A percentile compares a stretch with the other conserved stretches of the same genome.
phyloP scores from a whole-genome alignment of 768 basidiomycete species.

The Rhodosporidiobolus sp. region DNA sequence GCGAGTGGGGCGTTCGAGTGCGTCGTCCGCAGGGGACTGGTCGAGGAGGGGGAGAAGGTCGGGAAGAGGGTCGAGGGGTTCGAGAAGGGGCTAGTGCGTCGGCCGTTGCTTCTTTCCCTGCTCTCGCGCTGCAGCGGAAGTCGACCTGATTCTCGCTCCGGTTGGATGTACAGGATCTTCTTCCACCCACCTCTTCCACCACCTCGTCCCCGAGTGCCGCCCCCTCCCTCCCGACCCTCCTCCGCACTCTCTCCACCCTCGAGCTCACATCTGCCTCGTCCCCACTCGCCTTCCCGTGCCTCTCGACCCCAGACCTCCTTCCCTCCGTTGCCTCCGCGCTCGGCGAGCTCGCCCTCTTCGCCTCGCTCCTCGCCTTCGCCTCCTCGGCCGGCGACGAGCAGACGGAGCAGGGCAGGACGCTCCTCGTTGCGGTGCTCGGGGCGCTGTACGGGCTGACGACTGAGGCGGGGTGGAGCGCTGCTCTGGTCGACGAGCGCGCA shows the following conservation, averaged over 20 bases:
- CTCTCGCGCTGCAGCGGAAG: background rate
- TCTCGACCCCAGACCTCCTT: background rate
- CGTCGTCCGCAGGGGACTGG: background rate
- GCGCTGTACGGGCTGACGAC: slow-evolving; percentile 18
- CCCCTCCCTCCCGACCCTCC: slow-evolving; percentile 3
- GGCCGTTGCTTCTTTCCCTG: background rate
- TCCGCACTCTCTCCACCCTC: slow-evolving; percentile 13
- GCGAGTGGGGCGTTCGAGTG: slow-evolving; percentile 13
- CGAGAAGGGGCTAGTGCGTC: slow-evolving; percentile 16
- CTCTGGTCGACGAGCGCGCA: background rate
- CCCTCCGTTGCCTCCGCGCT: slow-evolving; percentile 5
- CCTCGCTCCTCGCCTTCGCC: slow-evolving; percentile 5
- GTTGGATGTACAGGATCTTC: slow-evolving; percentile 20
- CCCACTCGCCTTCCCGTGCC: slow-evolving; percentile 3
- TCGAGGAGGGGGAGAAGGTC: background rate
- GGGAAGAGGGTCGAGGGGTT: background rate
- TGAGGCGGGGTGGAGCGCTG: slow-evolving; percentile 6
- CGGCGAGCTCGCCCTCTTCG: slow-evolving; percentile 4
- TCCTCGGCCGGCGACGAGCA: no score
- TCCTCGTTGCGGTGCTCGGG: slow-evolving; percentile 11
- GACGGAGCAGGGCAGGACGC: no score
- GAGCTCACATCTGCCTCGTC: slow-evolving; percentile 21
- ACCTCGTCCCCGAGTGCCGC: background rate
- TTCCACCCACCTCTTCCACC: background rate
- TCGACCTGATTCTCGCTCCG: no score